These are phyloP conservation scores for Penicillium sp. DNA, from an alignment of 2,329 filamentous ascomycete genomes.

Conservation along the genomic window DNA sequence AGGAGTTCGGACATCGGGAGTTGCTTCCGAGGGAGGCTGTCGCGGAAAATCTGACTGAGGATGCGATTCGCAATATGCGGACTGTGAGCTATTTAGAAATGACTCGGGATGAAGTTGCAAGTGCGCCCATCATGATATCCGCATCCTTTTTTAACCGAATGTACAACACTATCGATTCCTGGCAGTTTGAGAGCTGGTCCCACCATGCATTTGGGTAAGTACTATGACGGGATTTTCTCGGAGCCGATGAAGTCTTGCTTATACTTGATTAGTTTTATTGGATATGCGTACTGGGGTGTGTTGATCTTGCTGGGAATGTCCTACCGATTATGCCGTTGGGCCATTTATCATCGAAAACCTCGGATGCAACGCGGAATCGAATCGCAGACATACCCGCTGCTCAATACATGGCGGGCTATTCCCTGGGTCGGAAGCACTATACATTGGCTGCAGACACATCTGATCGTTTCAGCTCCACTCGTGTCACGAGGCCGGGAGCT, in stretches of 20 bases:
- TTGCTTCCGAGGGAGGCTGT: conserved; percentile 30
- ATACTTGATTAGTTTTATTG: conserved; percentile 18
- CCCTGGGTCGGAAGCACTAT: conserved; percentile 10
- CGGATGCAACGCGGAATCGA: background rate
- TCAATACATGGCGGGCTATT: background rate
- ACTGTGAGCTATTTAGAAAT: conserved; percentile 34
- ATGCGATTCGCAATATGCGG: conserved; percentile 35
- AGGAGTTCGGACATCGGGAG: conserved; percentile 25
- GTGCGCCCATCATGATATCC: conserved; percentile 35
- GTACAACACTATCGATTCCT: conserved; percentile 36
- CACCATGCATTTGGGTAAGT: conserved; percentile 42
- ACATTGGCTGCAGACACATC: conserved; percentile 38
- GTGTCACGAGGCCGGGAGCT: conserved; percentile 43
- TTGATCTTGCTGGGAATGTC: conserved; percentile 38
- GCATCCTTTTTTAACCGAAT: conserved; percentile 28
- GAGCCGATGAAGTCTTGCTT: too few species aligned
- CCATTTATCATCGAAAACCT: conserved; percentile 15
- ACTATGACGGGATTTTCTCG: background rate
- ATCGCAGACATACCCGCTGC: conserved; percentile 5
- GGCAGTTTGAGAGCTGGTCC: conserved; percentile 34
- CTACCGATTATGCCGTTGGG: conserved; percentile 27
- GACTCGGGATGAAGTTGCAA: conserved; percentile 13
- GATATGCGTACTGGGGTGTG: conserved; percentile 43
- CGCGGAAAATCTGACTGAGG: conserved; percentile 33
- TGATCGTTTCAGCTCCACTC: conserved; percentile 44